Evolutionary conservation across 106 monocot species (phyloP).

Genomic region (Amphibolis antarctica): DNA sequence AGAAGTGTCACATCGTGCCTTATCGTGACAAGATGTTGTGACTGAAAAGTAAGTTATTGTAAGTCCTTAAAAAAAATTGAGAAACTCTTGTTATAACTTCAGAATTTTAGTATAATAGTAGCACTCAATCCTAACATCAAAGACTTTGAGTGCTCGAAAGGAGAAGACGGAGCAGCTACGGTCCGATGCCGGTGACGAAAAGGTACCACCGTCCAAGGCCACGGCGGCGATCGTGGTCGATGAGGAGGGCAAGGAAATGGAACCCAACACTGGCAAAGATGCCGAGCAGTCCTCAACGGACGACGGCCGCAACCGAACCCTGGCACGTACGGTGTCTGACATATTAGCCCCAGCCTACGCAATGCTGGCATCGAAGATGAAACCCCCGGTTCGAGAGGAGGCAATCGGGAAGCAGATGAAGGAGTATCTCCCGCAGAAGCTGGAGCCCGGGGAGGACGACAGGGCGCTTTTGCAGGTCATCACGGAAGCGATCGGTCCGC

Average conservation of each 20-base stretch:
- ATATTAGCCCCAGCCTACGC: conserved; percentile 38
- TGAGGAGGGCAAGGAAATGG: conserved; percentile 1
- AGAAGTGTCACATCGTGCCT: no score
- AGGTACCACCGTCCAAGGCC: neutral
- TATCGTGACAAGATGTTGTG: no score
- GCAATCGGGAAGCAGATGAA: conserved; percentile 24
- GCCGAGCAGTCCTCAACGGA: neutral
- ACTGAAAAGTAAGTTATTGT: no score
- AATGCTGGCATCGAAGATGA: conserved; percentile 30
- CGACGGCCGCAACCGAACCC: conserved; percentile 1
- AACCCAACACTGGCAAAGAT: neutral
- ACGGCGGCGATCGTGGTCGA: neutral
- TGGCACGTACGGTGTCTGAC: conserved; percentile 13
- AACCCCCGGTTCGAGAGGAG: conserved; percentile 12
- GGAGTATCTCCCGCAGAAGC: conserved; percentile 42
- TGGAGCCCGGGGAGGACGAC: conserved; percentile 57
- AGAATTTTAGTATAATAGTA: no score
- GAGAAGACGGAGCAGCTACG: neutral
- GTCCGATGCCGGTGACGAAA: conserved; percentile 12
- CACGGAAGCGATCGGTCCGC: conserved; percentile 46
- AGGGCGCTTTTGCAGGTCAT: conserved; percentile 49
- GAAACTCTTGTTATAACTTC: no score
- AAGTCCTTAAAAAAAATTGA: no score
- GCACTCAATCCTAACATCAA: no score
- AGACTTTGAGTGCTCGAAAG: neutral